Evolutionary conservation across 2,329 filamentous ascomycete genomes (phyloP).

Genomic region (Akanthomyces uredinophilus): DNA sequence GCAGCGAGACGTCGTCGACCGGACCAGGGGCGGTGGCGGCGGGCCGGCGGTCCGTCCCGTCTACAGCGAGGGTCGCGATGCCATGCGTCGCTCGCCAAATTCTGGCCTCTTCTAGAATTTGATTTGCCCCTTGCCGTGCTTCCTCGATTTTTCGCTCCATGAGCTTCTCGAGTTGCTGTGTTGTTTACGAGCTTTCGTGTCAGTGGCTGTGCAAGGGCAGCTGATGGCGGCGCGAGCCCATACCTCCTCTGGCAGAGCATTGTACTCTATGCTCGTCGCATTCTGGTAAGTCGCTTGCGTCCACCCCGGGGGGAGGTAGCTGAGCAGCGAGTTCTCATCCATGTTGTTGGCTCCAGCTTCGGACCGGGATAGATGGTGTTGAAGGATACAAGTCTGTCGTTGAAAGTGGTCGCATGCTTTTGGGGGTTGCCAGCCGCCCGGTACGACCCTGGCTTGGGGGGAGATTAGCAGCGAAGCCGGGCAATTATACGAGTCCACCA

Average conservation of each 20-base stretch:
- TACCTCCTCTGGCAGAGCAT: slow-evolving; percentile 9
- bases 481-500: not conserved
- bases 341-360: not conserved
- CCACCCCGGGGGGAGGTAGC: not conserved
- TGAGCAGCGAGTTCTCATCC: not conserved
- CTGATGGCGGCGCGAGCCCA: too few species aligned
- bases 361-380: not conserved
- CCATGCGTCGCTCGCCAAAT: not conserved
- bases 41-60: not conserved
- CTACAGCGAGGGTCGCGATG: not conserved
- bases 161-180: not conserved
- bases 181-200: not conserved
- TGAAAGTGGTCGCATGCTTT: not conserved
- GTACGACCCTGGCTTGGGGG: not conserved
- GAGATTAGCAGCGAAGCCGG: not conserved
- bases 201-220: not conserved
- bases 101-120: not conserved
- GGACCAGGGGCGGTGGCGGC: not conserved
- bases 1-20: not conserved
- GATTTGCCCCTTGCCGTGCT: not conserved
- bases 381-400: not conserved
- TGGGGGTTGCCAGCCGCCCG: not conserved
- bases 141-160: not conserved
- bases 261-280: slow-evolving; percentile 1
- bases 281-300: not conserved